Percentiles rank a stretch among this genome's conserved stretches.
Conservation (phyloP, 1,284 basidiomycete species). For the Ceratobasidium papillatum region DNA sequence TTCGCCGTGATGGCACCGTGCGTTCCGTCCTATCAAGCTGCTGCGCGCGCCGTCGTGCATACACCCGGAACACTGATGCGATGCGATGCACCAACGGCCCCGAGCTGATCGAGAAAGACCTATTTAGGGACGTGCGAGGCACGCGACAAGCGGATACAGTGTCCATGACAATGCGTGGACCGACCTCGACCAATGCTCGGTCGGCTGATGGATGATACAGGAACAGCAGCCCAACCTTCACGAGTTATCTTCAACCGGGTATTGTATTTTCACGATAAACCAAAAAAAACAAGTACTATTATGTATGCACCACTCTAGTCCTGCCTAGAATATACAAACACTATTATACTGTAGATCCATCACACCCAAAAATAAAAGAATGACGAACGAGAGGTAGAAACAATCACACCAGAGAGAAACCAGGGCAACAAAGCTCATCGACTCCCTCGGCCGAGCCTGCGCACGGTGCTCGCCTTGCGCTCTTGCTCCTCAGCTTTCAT, state of each 20-base stretch:
- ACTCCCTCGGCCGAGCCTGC: constrained; percentile 35
- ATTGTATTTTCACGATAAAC: background rate
- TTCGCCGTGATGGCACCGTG: background rate
- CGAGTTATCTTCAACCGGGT: background rate
- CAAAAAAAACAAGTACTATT: background rate
- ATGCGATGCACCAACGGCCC: too few relatives aligned
- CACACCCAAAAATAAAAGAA: background rate
- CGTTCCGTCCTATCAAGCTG: background rate
- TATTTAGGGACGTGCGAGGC: background rate
- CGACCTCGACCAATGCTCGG: background rate
- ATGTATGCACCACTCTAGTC: background rate
- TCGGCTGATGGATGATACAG: background rate
- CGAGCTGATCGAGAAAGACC: background rate
- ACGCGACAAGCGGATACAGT: background rate
- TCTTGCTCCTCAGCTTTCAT: constrained; percentile 38
- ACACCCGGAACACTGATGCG: too few relatives aligned
- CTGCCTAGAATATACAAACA: background rate
- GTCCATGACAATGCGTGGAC: background rate
- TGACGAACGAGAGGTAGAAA: background rate
- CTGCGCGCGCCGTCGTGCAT: background rate
- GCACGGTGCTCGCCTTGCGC: constrained; percentile 25
- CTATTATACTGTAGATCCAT: constrained; percentile 5
- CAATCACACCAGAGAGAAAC: background rate
- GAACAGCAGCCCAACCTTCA: background rate
- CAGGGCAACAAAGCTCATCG: constrained; percentile 6